Evolutionary conservation across 2,329 filamentous ascomycete species (phyloP).

Genomic region (Tolypocladium ophioglossoides): DNA sequence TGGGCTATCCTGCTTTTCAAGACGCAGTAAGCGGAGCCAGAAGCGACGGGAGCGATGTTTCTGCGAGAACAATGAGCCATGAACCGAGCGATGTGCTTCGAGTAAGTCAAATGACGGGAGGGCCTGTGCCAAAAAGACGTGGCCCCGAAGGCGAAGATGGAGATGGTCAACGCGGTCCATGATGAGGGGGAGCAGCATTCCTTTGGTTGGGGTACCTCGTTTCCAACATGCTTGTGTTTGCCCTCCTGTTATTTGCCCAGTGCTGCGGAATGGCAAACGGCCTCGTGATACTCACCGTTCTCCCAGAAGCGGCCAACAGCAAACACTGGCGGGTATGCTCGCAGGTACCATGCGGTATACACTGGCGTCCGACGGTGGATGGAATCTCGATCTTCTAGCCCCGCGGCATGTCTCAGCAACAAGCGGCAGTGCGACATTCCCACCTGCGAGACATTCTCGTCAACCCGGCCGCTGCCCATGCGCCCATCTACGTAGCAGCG

Average conservation of each 20-base stretch:
- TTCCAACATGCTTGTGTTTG: neutral
- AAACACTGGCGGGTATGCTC: neutral
- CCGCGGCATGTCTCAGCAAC: slow-evolving; percentile 3
- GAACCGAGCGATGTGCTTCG: neutral
- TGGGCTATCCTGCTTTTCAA: slow-evolving; percentile 98
- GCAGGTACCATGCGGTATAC: too few relatives aligned
- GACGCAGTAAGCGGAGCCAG: slow-evolving; percentile 59
- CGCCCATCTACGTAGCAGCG: neutral
- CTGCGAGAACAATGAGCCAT: neutral
- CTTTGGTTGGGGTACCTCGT: neutral
- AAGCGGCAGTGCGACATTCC: neutral
- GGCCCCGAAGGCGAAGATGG: neutral
- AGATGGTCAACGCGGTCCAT: neutral
- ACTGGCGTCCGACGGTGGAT: neutral
- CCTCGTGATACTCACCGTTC: neutral
- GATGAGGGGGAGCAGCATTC: neutral
- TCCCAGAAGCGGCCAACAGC: neutral
- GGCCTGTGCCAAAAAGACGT: neutral
- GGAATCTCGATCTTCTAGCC: neutral
- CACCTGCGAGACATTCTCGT: neutral
- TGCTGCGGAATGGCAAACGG: neutral
- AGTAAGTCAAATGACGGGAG: neutral
- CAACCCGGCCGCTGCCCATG: neutral
- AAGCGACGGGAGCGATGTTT: neutral
- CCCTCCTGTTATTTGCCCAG: neutral